Conservation (phyloP, 805 yeast genomes). For the Sugiyamaella mastotermitis region DNA sequence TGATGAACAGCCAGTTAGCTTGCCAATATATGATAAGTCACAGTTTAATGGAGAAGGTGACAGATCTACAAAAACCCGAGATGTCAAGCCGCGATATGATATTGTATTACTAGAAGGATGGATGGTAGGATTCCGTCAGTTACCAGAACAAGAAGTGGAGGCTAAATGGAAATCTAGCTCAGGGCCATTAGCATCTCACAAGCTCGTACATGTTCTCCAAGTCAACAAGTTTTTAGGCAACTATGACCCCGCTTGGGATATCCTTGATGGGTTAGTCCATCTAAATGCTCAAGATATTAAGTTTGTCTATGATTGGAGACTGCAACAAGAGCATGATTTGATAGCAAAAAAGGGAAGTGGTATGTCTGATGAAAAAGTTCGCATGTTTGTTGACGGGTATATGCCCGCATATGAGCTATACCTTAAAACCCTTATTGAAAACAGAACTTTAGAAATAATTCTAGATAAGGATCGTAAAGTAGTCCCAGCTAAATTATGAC, state of each 20-base stretch:
- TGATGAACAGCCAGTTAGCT: conserved; percentile 27
- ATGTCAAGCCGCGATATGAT: conserved; percentile 40
- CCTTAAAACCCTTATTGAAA: conserved; percentile 10
- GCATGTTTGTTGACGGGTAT: conserved; percentile 67
- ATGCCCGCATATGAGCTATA: conserved; percentile 81
- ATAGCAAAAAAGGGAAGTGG: conserved; percentile 55
- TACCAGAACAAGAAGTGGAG: conserved; percentile 29
- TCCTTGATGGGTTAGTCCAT: conserved; percentile 55
- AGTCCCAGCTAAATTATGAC: neutral
- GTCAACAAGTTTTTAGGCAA: conserved; percentile 48
- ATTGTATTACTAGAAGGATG: conserved; percentile 86
- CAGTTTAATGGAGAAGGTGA: conserved; percentile 72
- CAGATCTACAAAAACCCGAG: conserved; percentile 42
- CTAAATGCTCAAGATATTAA: conserved; percentile 53
- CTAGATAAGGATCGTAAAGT: conserved; percentile 4
- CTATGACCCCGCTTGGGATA: conserved; percentile 52
- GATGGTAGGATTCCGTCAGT: conserved; percentile 72
- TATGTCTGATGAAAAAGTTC: conserved; percentile 72
- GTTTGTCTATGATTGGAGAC: conserved; percentile 74
- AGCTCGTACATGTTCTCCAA: conserved; percentile 25
- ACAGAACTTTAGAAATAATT: neutral
- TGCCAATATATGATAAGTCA: conserved; percentile 80
- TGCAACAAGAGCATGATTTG: conserved; percentile 62
- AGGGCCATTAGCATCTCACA: conserved; percentile 11
- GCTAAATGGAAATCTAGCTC: conserved; percentile 26